Base-by-base conservation (phyloP, 352 stramenopile species). In the Pythium sukuiense region DNA sequence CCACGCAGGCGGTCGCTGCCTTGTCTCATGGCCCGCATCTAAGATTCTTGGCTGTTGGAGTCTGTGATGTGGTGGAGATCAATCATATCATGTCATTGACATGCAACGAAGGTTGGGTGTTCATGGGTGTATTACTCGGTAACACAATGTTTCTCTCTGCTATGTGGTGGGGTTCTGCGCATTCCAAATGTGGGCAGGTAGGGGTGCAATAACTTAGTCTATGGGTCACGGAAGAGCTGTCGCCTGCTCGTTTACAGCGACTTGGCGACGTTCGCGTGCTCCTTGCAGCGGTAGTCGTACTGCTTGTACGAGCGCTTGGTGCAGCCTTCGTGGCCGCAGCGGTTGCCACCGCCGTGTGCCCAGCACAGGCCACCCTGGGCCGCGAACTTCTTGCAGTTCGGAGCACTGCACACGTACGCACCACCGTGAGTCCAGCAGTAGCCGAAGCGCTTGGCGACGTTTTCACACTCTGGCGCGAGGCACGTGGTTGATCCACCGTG, bases 361-460 rank as follows among this genome's bases (percentile, higher is more conserved):
- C 69, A 67, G 57, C 70, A 76, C 30, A 73, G 65, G 14, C 70
- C 70, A 26, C 69, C 64, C 54, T 71, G 65, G 16, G 65, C 63
- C 24, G 66, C 70, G 35, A 67, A 73, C 57, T 76, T 76, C 30
- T 71, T 57, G 57, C 70, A 76, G 18, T 33, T 49, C 0, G 61
- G 61, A 18, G 50, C 29, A 24, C 61, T 67, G 53, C 61, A 67
- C 24, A 67, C 45, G 52, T 67, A 67, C 26, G 54, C 71, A 39
- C 71, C 66, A 26, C 71, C 71, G 35, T 77, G 71, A 0, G 55
- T 67, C 46, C 67, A 66, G 63, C 71, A 77, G 56, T 74, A 71
- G 33, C 71, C 71, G 26, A 69, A 69, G 55, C 62, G 62, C 62
- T 69, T 69, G 54, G 62, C 62, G 35, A 59, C 54, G 62, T 69